Conservation (phyloP, 1,284 basidiomycete species). For the Boletus hoseneyae region DNA sequence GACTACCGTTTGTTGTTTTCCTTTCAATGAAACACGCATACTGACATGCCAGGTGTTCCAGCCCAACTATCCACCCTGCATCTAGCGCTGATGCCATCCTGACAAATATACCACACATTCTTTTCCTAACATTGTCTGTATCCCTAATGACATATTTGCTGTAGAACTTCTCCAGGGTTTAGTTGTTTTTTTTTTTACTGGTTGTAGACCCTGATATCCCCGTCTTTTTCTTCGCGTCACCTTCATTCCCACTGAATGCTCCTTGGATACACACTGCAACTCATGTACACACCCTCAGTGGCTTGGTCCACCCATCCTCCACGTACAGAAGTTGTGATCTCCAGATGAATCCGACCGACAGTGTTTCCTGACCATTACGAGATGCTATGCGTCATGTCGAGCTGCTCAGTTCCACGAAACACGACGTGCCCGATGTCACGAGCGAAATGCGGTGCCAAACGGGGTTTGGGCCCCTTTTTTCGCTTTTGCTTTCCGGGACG, state of each 20-base stretch:
- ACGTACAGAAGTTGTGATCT: background rate
- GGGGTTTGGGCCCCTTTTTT: conserved; percentile 28
- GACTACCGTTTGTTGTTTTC: conserved; percentile 53
- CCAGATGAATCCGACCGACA: background rate
- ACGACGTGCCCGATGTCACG: conserved; percentile 59
- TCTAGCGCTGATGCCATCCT: conserved; percentile 18
- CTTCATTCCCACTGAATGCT: background rate
- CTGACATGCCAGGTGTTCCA: conserved; percentile 17
- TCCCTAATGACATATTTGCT: conserved; percentile 19
- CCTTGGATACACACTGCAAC: background rate
- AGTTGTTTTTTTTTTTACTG: background rate
- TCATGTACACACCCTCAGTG: conserved; percentile 1
- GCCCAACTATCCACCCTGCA: conserved; percentile 26
- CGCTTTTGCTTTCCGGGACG: conserved; percentile 5
- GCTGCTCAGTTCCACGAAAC: conserved; percentile 53
- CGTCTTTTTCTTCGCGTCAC: background rate
- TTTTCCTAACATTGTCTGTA: conserved; percentile 19
- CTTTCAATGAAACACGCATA: background rate
- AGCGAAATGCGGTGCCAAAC: conserved; percentile 53
- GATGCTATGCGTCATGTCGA: conserved; percentile 13
- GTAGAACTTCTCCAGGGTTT: conserved; percentile 17
- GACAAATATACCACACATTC: conserved; percentile 16
- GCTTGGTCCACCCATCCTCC: background rate
- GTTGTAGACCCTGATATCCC: background rate
- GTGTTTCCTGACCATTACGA: background rate